These are phyloP conservation scores for Euphorbia pulcherrima DNA, from an alignment of 345 rosid species.

Conservation along the genomic window DNA sequence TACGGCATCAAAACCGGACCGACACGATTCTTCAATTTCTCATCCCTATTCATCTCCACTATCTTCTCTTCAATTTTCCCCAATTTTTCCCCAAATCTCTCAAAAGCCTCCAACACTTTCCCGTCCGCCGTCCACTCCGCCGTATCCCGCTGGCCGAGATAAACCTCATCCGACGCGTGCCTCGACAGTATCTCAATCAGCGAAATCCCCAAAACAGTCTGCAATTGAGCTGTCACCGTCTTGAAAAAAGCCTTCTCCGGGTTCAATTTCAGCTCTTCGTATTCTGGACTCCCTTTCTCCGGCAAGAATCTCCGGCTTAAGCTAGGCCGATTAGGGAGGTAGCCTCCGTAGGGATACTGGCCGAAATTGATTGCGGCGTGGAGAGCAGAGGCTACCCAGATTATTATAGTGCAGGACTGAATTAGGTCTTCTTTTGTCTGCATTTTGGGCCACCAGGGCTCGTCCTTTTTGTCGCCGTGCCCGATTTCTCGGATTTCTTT, in stretches of 20 bases:
- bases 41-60: constrained; percentile 20
- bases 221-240: constrained; percentile 34
- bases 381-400: constrained; percentile 46
- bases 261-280: constrained; percentile 28
- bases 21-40: constrained; percentile 20
- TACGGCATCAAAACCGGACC: constrained; percentile 30
- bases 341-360: constrained; percentile 43
- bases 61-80: constrained; percentile 24
- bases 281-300: constrained; percentile 28
- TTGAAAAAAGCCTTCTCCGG: constrained; percentile 37
- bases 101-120: constrained; percentile 27
- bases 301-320: constrained; percentile 42
- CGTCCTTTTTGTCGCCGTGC: constrained; percentile 39
- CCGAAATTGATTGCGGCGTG: constrained; percentile 49
- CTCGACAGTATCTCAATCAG: constrained; percentile 42
- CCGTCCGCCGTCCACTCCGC: constrained; percentile 40
- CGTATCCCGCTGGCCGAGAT: constrained; percentile 38
- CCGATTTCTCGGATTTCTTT: constrained; percentile 36
- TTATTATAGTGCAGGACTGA: constrained; percentile 35
- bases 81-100: constrained; percentile 34
- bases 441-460: constrained; percentile 48
- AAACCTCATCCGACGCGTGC: constrained; percentile 45
- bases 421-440: constrained; percentile 29
- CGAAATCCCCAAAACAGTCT: constrained; percentile 39
- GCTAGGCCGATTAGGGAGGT: constrained; percentile 42